Base-by-base conservation (phyloP, 176 grass and related monocot species). In the Oryza nivara region DNA sequence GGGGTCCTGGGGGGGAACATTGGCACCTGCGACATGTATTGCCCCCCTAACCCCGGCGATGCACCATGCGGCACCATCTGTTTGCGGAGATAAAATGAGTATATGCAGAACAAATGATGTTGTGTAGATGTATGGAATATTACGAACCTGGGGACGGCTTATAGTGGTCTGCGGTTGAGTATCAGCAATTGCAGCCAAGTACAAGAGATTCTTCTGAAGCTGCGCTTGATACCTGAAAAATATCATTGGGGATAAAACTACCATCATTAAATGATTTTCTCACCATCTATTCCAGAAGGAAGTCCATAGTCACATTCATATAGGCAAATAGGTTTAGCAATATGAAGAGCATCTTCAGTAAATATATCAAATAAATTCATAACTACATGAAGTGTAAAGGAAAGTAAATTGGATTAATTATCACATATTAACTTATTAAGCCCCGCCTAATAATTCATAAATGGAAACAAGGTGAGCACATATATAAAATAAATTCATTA, bases 201-300 rank as follows among this genome's bases (percentile, higher is more conserved):
- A 92, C 72, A 99, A 61, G 46, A 99, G 90, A 71, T 99, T 99
- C 84, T 99, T 99, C 84, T 99, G 96, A 73, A 99, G 96, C 85
- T 92, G 96, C 3, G 96, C 89, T 92, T 99, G 93, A 84, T 94
- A 99, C 86, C 96, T 99, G 70, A 89, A 82, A 80, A 43, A 92
- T 75, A 63, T 73, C 17, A 66, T 78, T 32, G 17, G 30, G 68
- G 15, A 64, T 20, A 83, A 78, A 64, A 63, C 36, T 25, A 60
- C 17, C 38, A 67, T 54, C 44, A 38, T 17, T 73, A 16, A 19
- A 67, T 66, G 32, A 9, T n/a, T 67, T 56, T 73, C 34, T 56
- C 61, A 34, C 28, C 20, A 74, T 47, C 64, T 7, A 41, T 35
- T 25, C 73, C 81, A 73, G 14, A 84, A 51, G 43, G 44, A 72